Base-by-base conservation (phyloP, 129 eudicot species). In the Flaveria sonorensis region DNA sequence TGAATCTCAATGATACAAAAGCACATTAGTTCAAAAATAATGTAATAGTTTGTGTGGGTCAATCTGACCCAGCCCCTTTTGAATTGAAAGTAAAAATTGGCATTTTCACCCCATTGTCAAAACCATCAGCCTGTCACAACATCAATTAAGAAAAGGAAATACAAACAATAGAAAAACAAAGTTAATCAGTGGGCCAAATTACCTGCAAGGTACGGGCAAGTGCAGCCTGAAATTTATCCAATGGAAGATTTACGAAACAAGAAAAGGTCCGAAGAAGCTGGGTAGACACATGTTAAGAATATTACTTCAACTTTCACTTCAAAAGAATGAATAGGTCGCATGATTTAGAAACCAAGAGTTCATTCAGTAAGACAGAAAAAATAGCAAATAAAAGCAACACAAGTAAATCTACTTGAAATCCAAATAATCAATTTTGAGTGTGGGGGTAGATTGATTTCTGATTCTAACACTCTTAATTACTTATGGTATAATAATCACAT, bases 171-270 rank as follows among this genome's bases (percentile, higher is more conserved):
- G 72, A 68, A 12, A 28, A 13, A 69, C 47, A 46, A 79, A 26
- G 47, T 40, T 18, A 20, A 75, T 45, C 16, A 19, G 50, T 14
- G 70, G 64, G 69, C 53, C 55, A 61, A 64, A 53, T 24, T 85
- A 95, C 99, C 96, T 92, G 90, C 59, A 95, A 74, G 56, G 83
- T 57, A 81, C 92, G 97, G 55, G 87, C 70, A 82, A 95, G 95
- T 46, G 86, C 94, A 71, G 81, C 80, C 80, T 92, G 97, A 78
- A 95, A 95, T 83, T 88, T 92, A 72, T 92, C 97, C 24, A 56
- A 74, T 11, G 96, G 89, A 74, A 89, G 93, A 79, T 79, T 88
- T 79, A 92, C 95, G 64, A 95, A 85, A 57, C 83, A 92, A 2
- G 97, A 90, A 80, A 95, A 95, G 20, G 83, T 81, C 72, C 52